Evolutionary conservation across 306 rosid genomes (phyloP).

Genomic region (Glycine soja): DNA sequence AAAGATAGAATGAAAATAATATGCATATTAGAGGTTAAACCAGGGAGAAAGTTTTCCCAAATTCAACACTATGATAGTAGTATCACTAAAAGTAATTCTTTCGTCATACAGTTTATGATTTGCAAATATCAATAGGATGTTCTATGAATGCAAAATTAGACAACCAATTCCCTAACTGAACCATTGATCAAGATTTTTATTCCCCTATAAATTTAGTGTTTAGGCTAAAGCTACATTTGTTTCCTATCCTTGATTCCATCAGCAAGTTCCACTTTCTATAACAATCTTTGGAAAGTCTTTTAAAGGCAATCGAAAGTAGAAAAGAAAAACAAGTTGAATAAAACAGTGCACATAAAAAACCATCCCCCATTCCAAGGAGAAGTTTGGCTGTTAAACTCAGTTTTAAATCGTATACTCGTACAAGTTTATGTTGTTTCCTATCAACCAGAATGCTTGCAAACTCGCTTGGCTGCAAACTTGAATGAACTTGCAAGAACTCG

Average conservation of each 20-base stretch:
- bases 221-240: neutral
- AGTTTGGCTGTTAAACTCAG: neutral
- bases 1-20: neutral
- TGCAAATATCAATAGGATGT: slow-evolving; percentile 16
- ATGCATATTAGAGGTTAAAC: slow-evolving; percentile 22
- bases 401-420: neutral
- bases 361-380: slow-evolving; percentile 20
- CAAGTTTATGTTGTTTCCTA: neutral
- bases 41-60: neutral
- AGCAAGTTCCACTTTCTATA: slow-evolving; percentile 22
- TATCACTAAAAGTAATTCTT: neutral
- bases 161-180: neutral
- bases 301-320: neutral
- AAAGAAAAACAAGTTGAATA: neutral
- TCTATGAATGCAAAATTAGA: slow-evolving; percentile 5
- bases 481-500: neutral
- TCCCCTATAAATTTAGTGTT: slow-evolving; percentile 15
- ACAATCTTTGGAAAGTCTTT: neutral
- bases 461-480: neutral
- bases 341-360: neutral
- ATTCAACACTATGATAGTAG: slow-evolving; percentile 14
- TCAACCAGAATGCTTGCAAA: neutral
- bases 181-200: slow-evolving; percentile 26
- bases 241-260: neutral
- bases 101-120: no score